These are phyloP conservation scores for Chalaropsis thielavioides DNA, from an alignment of 2,329 filamentous ascomycete species.

Conservation along the genomic window DNA sequence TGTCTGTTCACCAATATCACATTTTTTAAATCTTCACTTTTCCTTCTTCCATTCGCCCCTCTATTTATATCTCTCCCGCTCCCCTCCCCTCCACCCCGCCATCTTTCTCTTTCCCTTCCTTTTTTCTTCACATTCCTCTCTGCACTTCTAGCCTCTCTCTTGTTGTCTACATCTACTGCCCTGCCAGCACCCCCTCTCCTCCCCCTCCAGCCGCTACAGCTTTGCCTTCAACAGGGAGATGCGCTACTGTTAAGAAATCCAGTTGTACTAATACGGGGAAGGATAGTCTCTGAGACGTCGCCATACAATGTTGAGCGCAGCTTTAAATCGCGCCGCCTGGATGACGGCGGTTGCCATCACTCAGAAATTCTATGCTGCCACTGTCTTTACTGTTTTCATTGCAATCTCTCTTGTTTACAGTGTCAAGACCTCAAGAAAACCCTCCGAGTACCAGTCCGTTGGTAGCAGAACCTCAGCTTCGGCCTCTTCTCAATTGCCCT, in stretches of 20 bases:
- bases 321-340: not conserved
- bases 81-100: not conserved
- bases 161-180: not conserved
- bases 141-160: not conserved
- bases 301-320: not conserved
- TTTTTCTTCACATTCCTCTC: not conserved
- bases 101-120: not conserved
- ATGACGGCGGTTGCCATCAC: not conserved
- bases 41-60: not conserved
- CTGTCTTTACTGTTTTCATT: conserved; percentile 4
- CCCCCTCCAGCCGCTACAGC: not conserved
- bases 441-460: not conserved
- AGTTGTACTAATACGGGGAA: conserved; percentile 6
- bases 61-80: not conserved
- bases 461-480: not conserved
- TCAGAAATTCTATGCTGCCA: not conserved
- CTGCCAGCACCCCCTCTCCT: not conserved
- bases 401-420: not conserved
- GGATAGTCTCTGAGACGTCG: conserved; percentile 2
- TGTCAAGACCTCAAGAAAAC: conserved; percentile 1
- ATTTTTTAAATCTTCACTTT: not conserved
- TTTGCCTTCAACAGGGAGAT: not conserved
- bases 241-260: not conserved
- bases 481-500: conserved; percentile 6
- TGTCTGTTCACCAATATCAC: not conserved